phyloP scores from a whole-genome alignment of 306 rosid genomes.

The Dalbergia oliveri region DNA sequence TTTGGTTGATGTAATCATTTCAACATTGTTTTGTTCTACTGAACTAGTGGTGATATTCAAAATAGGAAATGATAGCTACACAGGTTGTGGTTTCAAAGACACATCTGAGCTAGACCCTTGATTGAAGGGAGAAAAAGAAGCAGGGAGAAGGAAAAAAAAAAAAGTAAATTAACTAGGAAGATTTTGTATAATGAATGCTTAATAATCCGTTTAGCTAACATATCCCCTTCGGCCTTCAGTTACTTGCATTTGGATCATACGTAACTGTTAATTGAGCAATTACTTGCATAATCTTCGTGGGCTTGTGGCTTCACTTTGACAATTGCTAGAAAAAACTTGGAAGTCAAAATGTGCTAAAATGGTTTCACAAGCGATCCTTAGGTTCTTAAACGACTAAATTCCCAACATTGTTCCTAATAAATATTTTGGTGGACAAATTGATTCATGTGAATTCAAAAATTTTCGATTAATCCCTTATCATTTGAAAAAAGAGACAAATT shows the following conservation, averaged over 20 bases:
- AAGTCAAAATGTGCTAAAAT: conserved; percentile 15
- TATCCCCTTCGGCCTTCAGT: neutral
- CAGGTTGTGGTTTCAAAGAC: neutral
- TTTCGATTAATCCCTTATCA: no score
- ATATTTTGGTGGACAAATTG: no score
- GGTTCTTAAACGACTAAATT: neutral
- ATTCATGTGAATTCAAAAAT: no score
- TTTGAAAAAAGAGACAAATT: no score
- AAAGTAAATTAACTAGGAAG: neutral
- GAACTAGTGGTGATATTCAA: conserved; percentile 13
- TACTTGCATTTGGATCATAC: neutral
- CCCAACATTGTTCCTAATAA: no score
- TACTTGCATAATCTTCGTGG: neutral
- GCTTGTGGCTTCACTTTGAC: neutral
- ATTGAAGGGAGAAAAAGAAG: neutral
- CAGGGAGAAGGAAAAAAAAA: no score
- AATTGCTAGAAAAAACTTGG: neutral
- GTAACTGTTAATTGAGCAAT: conserved; percentile 17
- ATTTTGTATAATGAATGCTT: neutral
- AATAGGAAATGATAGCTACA: neutral
- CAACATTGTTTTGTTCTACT: conserved; percentile 16
- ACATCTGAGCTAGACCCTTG: neutral
- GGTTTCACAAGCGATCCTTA: neutral
- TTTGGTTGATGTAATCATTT: conserved; percentile 4
- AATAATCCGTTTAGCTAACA: neutral